phyloP scores from a whole-genome alignment of 2,329 filamentous ascomycete genomes.

The Aureobasidium sp. region DNA sequence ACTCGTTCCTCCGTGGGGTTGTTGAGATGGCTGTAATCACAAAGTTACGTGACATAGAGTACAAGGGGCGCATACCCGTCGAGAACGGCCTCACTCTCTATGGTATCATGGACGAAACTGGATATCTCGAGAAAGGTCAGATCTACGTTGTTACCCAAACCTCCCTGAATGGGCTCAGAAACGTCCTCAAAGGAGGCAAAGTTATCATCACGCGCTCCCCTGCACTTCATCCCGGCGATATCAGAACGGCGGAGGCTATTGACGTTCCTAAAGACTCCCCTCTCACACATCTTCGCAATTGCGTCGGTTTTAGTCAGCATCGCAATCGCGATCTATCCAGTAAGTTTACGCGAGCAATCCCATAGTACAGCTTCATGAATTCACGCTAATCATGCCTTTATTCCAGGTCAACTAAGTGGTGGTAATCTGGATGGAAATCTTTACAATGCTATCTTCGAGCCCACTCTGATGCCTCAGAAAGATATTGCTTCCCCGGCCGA shows the following conservation, averaged over 20 bases:
- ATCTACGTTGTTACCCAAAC: constrained; percentile 70
- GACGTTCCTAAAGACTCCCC: constrained; percentile 66
- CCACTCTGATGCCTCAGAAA: no score
- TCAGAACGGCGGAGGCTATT: constrained; percentile 71
- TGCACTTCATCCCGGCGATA: constrained; percentile 83
- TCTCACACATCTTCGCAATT: constrained; percentile 71
- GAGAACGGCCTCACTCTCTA: constrained; percentile 78
- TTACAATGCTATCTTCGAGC: no score
- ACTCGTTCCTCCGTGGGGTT: constrained; percentile 74
- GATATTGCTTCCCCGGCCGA: no score
- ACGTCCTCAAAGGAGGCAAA: constrained; percentile 39
- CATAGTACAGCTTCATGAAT: no score
- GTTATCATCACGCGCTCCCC: constrained; percentile 82
- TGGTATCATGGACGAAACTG: constrained; percentile 87
- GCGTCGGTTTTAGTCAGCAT: constrained; percentile 79
- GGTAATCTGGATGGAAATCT: no score
- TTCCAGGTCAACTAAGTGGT: no score
- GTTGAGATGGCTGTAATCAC: constrained; percentile 77
- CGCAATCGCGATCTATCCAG: constrained; percentile 81
- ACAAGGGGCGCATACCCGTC: constrained; percentile 80
- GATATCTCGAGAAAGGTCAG: constrained; percentile 69
- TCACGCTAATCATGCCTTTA: no score
- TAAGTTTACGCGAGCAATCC: no score
- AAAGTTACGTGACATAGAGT: constrained; percentile 78
- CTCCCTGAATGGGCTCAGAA: constrained; percentile 30